Conservation (phyloP, 2,329 filamentous ascomycete species). For the Trichoderma sp. region DNA sequence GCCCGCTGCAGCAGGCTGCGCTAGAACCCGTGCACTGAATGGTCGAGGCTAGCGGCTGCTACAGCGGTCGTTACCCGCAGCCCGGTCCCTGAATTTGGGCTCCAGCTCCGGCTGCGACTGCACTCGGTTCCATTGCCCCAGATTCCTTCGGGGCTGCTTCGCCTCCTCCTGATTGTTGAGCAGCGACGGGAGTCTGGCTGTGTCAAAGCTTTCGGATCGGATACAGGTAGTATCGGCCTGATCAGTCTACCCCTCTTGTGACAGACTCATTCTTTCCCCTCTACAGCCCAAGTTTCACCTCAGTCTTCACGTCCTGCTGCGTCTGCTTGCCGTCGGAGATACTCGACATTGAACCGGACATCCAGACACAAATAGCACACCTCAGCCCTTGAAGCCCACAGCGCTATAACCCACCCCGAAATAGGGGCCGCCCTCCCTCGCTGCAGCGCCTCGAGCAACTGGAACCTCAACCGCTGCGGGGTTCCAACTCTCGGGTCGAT, state of each 20-base stretch:
- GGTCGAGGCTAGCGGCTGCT: not conserved
- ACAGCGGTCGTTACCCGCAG: not conserved
- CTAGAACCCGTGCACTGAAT: not conserved
- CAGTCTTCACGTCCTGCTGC: too few relatives aligned
- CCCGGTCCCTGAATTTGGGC: slow-evolving; percentile 5
- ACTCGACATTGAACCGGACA: too few relatives aligned
- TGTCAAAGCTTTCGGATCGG: not conserved
- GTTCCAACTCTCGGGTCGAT: slow-evolving; percentile 15
- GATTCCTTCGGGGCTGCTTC: slow-evolving; percentile 26
- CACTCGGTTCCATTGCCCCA: slow-evolving; percentile 1
- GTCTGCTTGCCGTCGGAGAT: too few relatives aligned
- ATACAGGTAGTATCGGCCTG: not conserved
- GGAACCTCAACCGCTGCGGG: slow-evolving; percentile 23
- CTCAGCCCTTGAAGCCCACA: too few relatives aligned
- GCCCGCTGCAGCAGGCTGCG: slow-evolving; percentile 5
- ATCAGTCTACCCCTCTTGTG: not conserved
- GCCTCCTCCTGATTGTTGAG: slow-evolving; percentile 26
- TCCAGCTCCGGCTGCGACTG: too few relatives aligned
- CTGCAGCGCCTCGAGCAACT: not conserved
- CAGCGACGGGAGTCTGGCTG: not conserved
- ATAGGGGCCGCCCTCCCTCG: slow-evolving; percentile 18
- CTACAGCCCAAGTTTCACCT: too few relatives aligned
- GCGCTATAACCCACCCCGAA: not conserved
- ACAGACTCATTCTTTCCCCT: not conserved
- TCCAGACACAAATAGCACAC: too few relatives aligned